Evolutionary conservation across 176 grass and related monocot genomes (phyloP), one percentile per base, ranked within the genome.

Genomic region (Avena sativa): DNA sequence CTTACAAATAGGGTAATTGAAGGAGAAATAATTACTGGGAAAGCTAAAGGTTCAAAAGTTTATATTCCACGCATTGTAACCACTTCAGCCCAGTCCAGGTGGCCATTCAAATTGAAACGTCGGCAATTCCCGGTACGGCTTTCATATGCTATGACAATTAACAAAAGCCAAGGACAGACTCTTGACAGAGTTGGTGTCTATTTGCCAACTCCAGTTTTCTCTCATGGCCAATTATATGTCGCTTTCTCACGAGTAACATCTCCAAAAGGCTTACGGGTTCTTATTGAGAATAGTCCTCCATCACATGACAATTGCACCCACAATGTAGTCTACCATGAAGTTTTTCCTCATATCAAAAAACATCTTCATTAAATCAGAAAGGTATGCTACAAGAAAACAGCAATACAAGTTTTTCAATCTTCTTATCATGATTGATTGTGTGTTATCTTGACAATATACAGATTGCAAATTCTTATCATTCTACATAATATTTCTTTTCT

Each of bases 111-210:
- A n/a, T 9, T 88, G 3, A 71, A 34, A 2, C 38, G 86, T 6
- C 65, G 71, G 1, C 67, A 82, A 2, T 88, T 81, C 20, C 79
- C 67, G 1, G 21, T 82, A 3, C 19, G 53, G 0, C 3, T 88
- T 12, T 81, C 36, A 1, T 88, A 88, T 82, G 78, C 77, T 8
- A 88, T 88, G 86, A 88, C 86, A 8, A 87, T 87, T 1, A 87
- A 87, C 7, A 87, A 73, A 9, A 78, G 72, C 6, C 72, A 86
- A 79, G 83, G 83, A 6, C 73, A 86, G 21, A 61, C 84, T 2
- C 47, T 80, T 0, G 12, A 58, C 15, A 57, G 23, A 23, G 23
- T 23, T 23, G 23, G 23, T 23, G 23, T 23, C 23, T 23, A 23
- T 23, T 23, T 23, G 23, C 23, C 23, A 23, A 23, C 23, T 23